Percentiles rank a stretch among this genome's conserved stretches.
These are phyloP conservation scores for Phytophthora brassicae DNA, from an alignment of 352 stramenopile species.

Conservation along the genomic window DNA sequence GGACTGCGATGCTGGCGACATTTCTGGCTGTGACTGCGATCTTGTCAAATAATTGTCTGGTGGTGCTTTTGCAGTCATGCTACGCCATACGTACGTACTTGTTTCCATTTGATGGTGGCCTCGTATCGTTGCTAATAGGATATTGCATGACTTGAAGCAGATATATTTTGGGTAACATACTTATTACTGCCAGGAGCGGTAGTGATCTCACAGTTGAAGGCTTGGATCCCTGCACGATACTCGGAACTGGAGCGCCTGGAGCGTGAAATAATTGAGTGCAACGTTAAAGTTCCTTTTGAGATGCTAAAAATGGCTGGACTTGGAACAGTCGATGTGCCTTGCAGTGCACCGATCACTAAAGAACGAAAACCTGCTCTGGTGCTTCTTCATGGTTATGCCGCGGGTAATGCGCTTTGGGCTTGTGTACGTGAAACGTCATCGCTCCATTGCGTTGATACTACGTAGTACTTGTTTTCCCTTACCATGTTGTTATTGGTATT, in stretches of 20 bases:
- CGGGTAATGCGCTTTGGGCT: constrained; percentile 68
- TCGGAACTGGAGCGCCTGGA: constrained; percentile 52
- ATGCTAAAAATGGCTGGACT: constrained; percentile 56
- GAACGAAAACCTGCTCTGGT: constrained; percentile 40
- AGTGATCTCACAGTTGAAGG: constrained; percentile 36
- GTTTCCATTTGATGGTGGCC: neutral
- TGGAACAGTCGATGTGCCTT: constrained; percentile 65
- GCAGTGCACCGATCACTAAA: constrained; percentile 21
- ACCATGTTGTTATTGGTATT: neutral
- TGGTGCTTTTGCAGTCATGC: constrained; percentile 32
- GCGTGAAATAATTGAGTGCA: constrained; percentile 41
- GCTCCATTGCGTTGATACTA: too few relatives aligned
- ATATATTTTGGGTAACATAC: constrained; percentile 39
- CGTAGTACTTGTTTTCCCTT: neutral
- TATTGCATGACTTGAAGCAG: constrained; percentile 5
- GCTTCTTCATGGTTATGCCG: constrained; percentile 64
- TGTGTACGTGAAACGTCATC: constrained; percentile 38
- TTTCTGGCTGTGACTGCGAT: neutral
- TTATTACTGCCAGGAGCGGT: constrained; percentile 36
- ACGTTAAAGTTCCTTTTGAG: constrained; percentile 46
- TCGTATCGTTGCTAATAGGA: neutral
- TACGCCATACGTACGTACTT: constrained; percentile 33
- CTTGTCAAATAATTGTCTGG: constrained; percentile 12
- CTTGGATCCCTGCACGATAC: constrained; percentile 55
- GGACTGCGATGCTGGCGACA: constrained; percentile 6